Evolutionary conservation across 1,284 basidiomycete species (phyloP).

Genomic region (Cutaneotrichosporon dermatis): DNA sequence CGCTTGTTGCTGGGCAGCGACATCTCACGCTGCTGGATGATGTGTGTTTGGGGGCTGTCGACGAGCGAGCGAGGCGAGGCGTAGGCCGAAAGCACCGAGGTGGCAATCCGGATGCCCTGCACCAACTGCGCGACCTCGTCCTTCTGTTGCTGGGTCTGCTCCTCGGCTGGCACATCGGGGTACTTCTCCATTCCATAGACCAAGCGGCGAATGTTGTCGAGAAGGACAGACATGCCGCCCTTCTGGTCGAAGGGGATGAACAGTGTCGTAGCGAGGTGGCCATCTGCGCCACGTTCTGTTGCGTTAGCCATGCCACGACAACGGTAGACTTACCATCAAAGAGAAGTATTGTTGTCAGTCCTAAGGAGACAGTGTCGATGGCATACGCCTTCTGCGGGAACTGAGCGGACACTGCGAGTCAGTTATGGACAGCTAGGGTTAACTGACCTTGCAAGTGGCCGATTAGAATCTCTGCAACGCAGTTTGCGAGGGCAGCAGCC

Average conservation of each 20-base stretch:
- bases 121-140: conserved; percentile 50
- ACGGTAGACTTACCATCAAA: conserved; percentile 66
- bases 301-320: conserved; percentile 5
- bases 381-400: conserved; percentile 23
- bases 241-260: conserved; percentile 68
- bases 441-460: conserved; percentile 58
- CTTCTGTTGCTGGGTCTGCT: conserved; percentile 57
- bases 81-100: conserved; percentile 72
- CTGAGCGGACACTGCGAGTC: conserved; percentile 3
- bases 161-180: conserved; percentile 53
- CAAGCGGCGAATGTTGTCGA: conserved; percentile 60
- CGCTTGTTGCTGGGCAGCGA: conserved; percentile 57
- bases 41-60: conserved; percentile 75
- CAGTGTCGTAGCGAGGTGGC: conserved; percentile 75
- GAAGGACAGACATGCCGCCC: conserved; percentile 68
- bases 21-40: conserved; percentile 19
- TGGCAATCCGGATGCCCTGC: conserved; percentile 45
- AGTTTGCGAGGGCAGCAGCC: conserved; percentile 63
- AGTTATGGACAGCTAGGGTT: neutral
- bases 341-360: conserved; percentile 66
- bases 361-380: conserved; percentile 67
- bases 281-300: conserved; percentile 66
- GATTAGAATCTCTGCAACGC: conserved; percentile 68
- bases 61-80: conserved; percentile 73
- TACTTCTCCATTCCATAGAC: conserved; percentile 54